Percentiles rank a stretch among this genome's conserved stretches.
Conservation (phyloP, 768 basidiomycete genomes). For the Psilocybe subaeruginosa region DNA sequence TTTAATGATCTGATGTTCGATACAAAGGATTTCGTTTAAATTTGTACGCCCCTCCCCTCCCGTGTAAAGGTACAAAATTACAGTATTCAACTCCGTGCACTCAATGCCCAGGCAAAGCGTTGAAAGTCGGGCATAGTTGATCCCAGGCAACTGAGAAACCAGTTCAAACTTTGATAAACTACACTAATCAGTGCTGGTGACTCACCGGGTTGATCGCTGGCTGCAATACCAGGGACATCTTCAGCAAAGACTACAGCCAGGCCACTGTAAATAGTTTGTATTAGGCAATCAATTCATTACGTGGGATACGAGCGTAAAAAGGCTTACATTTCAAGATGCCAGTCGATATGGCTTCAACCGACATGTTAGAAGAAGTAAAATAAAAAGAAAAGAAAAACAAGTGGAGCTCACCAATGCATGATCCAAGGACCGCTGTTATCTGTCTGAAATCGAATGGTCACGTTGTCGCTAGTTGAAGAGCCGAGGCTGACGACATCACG, state of each 20-base stretch:
- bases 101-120: slow-evolving; percentile 1
- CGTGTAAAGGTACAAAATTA: too few species aligned
- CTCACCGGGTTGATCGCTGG: slow-evolving; percentile 24
- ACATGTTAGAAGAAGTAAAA: not conserved
- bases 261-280: slow-evolving; percentile 20
- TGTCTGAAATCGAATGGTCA: slow-evolving; percentile 59
- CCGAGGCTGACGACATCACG: slow-evolving; percentile 42
- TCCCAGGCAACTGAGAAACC: slow-evolving; percentile 30
- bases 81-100: not conserved
- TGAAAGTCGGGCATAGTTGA: slow-evolving; percentile 35
- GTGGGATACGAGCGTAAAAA: not conserved
- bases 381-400: slow-evolving; percentile 5
- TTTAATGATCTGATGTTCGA: not conserved
- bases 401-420: slow-evolving; percentile 28
- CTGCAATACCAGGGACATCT: slow-evolving; percentile 26
- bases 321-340: slow-evolving; percentile 44
- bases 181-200: not conserved
- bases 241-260: slow-evolving; percentile 40
- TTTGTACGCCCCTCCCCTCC: too few species aligned
- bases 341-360: slow-evolving; percentile 40
- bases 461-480: slow-evolving; percentile 30
- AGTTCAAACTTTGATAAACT: not conserved
- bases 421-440: slow-evolving; percentile 67
- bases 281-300: not conserved
- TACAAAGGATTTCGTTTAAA: not conserved